Evolutionary conservation across 192 early-diverging fungal species (phyloP), one percentile per base, ranked within the genome.

Genomic region (Podila clonocystis): DNA sequence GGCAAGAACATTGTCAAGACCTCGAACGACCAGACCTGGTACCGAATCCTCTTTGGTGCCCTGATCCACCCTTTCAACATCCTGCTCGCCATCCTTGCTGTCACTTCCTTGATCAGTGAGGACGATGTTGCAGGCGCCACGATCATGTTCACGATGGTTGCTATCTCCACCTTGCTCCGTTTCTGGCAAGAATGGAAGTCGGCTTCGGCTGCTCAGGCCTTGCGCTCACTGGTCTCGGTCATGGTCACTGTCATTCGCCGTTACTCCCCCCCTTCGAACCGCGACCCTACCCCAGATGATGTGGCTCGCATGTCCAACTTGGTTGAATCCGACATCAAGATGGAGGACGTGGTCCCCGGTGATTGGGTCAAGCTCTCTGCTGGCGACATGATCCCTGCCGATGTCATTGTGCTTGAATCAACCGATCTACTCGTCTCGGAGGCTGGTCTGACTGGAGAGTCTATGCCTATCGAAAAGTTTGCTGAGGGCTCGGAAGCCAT

Each of bases 401-500:
- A 87, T 57, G 75, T 77, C 22, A 67, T 62, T 28, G n/a, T 87
- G 8, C 41, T 87, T 5, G 74, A 82, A 20, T 82, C 82, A 57
- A 85, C 84, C 60, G 82, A 87, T 68, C 64, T 87, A n/a, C 84
- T 82, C 58, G 79, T 87, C 17, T 84, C 86, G n/a, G 82, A 87
- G 58, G 74, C 86, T 5, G 60, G 82, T 20, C 67, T 87, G 29
- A 87, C 86, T 33, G 86, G 86, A 12, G 86, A 87, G 61, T 84
- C 76, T 22, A 70, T 87, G 55, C 86, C 86, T 2, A 79, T 87
- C 17, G 86, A 86, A 62, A 86, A 87, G 70, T 70, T 75, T 33
- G 63, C 73, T 20, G 50, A 67, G 5, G 17, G 57, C 2, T 65
- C 71, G 2, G 70, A 74, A 2, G 65, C 74, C 0, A 71, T 74